Base-by-base conservation (phyloP, 495 filamentous ascomycete species). In the Aspergillus panamensis region DNA sequence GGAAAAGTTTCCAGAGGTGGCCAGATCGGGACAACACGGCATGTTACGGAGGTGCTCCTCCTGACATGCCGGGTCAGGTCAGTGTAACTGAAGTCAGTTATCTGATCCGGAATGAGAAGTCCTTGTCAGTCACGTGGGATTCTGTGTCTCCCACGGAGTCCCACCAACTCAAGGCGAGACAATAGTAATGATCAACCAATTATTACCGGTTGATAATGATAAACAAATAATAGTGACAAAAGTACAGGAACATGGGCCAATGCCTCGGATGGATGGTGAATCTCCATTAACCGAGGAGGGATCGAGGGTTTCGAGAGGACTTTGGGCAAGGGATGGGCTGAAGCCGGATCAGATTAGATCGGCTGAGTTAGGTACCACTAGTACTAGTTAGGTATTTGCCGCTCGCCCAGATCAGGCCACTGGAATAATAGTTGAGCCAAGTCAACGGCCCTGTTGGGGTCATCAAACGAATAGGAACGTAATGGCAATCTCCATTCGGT, bases 281-380 rank as follows among this genome's bases (percentile, higher is more conserved):
- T 40, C 10, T 42, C 21, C 50, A 16, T 45, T 55, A 58, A 29
- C 57, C 57, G 49, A 63, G 53, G 52, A 30, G 30, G 33, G 31
- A 50, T 33, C 25, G 6, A 43, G 39, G 20, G 42, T 35, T 10
- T 49, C 37, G 25, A 2, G 25, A 25, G 25, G 25, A 25, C 2
- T 25, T 5, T 16, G 19, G 33, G 12, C 12, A 40, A 40, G 37
- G 42, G 42, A 45, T 17, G 19, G 53, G 13, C 31, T 52, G 63
- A n/a, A 51, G 37, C 60, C 60, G 58, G 64, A 66, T 66, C 64
- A 63, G 64, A 66, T 66, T 66, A 62, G 61, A 63, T 66, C 48
- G 43, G 50, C 25, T 54, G 55, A 49, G 10, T 32, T 52, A n/a
- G n/a, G n/a, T n/a, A n/a, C n/a, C n/a, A n/a, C n/a, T n/a, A n/a